Percentiles rank a stretch among this genome's conserved stretches.
Conservation (phyloP, 2,329 filamentous ascomycete species). For the Sclerotinia glacialis region DNA sequence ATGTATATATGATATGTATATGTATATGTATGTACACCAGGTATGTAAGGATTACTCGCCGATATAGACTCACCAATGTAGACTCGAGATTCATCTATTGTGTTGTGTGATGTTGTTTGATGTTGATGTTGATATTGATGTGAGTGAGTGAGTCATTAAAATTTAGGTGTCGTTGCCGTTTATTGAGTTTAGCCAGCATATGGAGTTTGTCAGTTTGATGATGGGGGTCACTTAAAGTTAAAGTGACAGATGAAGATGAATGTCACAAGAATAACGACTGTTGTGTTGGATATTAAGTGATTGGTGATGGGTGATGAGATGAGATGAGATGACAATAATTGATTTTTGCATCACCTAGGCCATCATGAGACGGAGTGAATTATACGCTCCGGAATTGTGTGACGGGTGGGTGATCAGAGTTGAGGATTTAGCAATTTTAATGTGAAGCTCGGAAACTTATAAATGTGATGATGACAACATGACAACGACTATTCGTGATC, state of each 20-base stretch:
- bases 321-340: slow-evolving; percentile 5
- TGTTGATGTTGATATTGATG: background rate
- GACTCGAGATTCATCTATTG: background rate
- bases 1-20: no score
- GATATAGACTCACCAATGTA: background rate
- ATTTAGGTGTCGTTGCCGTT: background rate
- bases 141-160: background rate
- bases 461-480: background rate
- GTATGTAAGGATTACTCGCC: background rate
- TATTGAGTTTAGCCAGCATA: background rate
- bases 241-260: background rate
- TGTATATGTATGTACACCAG: no score
- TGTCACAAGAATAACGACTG: background rate
- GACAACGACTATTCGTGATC: slow-evolving; percentile 9
- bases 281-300: background rate
- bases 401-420: background rate
- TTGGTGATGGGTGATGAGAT: slow-evolving; percentile 1
- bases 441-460: slow-evolving; percentile 4
- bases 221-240: no score
- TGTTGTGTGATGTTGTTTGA: background rate
- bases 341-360: no score
- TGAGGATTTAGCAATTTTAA: background rate
- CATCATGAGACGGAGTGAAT: background rate
- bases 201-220: background rate
- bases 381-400: slow-evolving; percentile 6